These are phyloP conservation scores for Immersiporthe knoxdaviesiana DNA, from an alignment of 2,329 filamentous ascomycete genomes.

Conservation along the genomic window DNA sequence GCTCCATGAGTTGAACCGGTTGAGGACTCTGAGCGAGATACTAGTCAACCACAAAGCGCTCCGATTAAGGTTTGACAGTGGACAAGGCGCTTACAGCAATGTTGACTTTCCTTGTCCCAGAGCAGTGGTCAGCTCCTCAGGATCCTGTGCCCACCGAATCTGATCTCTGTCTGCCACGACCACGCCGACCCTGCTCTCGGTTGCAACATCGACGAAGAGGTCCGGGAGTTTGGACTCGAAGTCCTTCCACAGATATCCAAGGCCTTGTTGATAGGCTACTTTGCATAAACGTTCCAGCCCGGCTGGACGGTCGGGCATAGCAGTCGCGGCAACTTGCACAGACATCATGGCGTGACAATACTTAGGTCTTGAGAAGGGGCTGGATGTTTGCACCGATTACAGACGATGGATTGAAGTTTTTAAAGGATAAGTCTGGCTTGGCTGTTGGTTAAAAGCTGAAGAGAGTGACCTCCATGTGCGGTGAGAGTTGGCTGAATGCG, in stretches of 20 bases:
- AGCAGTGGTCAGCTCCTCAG: too few relatives aligned
- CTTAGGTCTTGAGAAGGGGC: neutral
- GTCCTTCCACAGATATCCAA: conserved; percentile 10
- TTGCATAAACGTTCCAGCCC: neutral
- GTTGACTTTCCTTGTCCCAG: too few relatives aligned
- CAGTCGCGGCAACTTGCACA: neutral
- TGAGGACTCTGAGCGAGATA: neutral
- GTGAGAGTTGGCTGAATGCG: too few relatives aligned
- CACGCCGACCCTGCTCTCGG: neutral
- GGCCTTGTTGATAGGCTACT: neutral
- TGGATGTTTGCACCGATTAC: neutral
- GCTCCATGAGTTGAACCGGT: conserved; percentile 11
- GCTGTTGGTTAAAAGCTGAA: too few relatives aligned
- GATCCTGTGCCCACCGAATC: too few relatives aligned
- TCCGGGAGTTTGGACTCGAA: conserved; percentile 10
- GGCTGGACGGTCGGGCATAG: neutral
- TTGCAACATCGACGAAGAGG: conserved; percentile 1
- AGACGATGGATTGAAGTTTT: too few relatives aligned
- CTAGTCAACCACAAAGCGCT: too few relatives aligned
- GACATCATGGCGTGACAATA: neutral
- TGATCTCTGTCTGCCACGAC: too few relatives aligned
- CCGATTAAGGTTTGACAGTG: too few relatives aligned
- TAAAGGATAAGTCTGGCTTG: neutral
- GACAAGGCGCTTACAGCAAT: too few relatives aligned
- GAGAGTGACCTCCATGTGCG: neutral